Evolutionary conservation across 1,284 basidiomycete species (phyloP).

Genomic region (Mycena sp.): DNA sequence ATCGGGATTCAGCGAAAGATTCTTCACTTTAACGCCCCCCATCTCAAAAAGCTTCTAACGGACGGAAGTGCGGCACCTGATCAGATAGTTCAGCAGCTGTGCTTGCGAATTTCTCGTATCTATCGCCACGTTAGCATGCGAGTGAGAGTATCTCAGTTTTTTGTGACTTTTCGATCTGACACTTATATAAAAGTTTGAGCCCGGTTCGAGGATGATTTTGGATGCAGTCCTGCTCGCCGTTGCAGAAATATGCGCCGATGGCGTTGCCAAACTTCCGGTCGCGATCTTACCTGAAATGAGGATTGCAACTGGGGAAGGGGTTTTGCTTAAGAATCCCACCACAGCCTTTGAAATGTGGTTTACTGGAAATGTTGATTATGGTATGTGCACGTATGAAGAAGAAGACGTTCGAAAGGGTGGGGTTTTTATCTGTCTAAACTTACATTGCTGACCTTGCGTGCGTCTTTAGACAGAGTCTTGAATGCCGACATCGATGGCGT

Average conservation of each 20-base stretch:
- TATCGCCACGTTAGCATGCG: too few relatives aligned
- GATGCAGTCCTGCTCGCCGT: conserved; percentile 12
- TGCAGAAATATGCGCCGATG: conserved; percentile 6
- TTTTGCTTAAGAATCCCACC: not conserved
- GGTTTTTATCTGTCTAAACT: too few relatives aligned
- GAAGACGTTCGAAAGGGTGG: not conserved
- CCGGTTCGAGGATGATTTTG: conserved; percentile 7
- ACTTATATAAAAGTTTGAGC: not conserved
- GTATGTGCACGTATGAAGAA: not conserved
- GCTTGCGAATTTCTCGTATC: too few relatives aligned
- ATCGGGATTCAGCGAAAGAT: too few relatives aligned
- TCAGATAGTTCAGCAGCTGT: too few relatives aligned
- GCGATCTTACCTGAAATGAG: not conserved
- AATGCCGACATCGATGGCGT: conserved; percentile 8
- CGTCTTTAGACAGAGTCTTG: not conserved
- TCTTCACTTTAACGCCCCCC: too few relatives aligned
- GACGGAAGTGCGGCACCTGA: too few relatives aligned
- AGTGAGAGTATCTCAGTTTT: too few relatives aligned
- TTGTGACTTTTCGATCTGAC: too few relatives aligned
- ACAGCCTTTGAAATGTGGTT: not conserved
- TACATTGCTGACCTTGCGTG: too few relatives aligned
- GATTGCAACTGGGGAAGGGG: not conserved
- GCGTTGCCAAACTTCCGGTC: conserved; percentile 11
- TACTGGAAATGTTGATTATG: not conserved
- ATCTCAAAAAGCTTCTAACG: too few relatives aligned